phyloP scores from a whole-genome alignment of 2,329 filamentous ascomycete species.

The Aspergillus chevalieri region DNA sequence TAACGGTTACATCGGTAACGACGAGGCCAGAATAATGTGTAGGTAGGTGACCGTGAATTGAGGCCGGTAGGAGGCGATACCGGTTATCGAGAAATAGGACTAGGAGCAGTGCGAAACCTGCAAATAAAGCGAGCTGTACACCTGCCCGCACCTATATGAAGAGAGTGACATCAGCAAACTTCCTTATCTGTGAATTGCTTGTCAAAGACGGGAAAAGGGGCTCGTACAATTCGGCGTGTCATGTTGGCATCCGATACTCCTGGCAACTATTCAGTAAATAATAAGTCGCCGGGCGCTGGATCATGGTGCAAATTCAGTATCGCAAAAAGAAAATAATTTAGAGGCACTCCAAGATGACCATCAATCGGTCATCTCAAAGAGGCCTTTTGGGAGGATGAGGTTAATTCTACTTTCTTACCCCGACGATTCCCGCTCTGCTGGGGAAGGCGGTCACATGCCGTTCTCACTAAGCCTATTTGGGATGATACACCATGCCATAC shows the following conservation, averaged over 20 bases:
- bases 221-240: constrained; percentile 39
- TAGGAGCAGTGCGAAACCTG: constrained; percentile 61
- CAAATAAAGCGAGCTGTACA: constrained; percentile 65
- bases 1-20: constrained; percentile 77
- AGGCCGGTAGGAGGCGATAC: constrained; percentile 77
- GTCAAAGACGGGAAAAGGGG: not conserved
- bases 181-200: not conserved
- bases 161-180: not conserved
- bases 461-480: not conserved
- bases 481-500: not conserved
- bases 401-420: not conserved
- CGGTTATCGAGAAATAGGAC: constrained; percentile 80
- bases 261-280: constrained; percentile 23
- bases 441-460: constrained; percentile 25
- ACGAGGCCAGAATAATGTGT: constrained; percentile 77
- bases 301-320: constrained; percentile 25
- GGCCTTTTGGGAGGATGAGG: constrained; percentile 12
- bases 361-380: constrained; percentile 25
- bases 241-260: constrained; percentile 30
- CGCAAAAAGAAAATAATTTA: constrained; percentile 5
- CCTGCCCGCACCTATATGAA: constrained; percentile 56
- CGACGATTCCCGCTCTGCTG: not conserved
- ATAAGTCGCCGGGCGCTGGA: constrained; percentile 21
- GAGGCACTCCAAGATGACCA: constrained; percentile 22
- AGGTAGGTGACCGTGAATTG: constrained; percentile 81